These are phyloP conservation scores for Chrysochromulina parva DNA, from an alignment of 78 protist genomes.

Conservation along the genomic window DNA sequence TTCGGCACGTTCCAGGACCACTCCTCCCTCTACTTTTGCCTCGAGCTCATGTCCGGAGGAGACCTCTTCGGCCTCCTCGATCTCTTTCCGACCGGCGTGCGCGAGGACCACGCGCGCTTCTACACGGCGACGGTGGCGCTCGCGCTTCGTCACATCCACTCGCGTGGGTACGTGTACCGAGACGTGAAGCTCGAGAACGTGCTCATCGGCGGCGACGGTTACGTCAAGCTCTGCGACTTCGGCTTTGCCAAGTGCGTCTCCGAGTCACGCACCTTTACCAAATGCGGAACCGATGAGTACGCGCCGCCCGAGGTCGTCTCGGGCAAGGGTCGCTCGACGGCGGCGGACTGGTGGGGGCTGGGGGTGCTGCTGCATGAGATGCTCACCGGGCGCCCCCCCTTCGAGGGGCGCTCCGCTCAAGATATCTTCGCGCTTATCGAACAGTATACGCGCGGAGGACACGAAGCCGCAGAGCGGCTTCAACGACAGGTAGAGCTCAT, in stretches of 20 bases:
- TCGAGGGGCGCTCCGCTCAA: neutral
- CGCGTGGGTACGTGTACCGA: neutral
- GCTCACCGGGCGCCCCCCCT: slow-evolving; percentile 18
- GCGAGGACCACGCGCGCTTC: neutral
- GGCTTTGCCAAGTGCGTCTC: neutral
- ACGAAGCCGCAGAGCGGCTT: neutral
- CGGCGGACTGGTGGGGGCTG: slow-evolving; percentile 12
- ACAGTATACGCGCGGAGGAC: neutral
- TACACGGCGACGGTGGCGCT: neutral
- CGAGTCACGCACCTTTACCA: neutral
- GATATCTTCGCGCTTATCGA: neutral
- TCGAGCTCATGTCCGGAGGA: slow-evolving; percentile 63
- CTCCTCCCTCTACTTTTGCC: slow-evolving; percentile 48
- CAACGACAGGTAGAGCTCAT: too few relatives aligned
- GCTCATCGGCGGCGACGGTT: neutral
- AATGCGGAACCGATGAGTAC: neutral
- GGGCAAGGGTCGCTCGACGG: neutral
- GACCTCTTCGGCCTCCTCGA: slow-evolving; percentile 52
- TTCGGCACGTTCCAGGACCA: slow-evolving; percentile 58
- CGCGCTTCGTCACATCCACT: neutral
- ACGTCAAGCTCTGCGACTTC: neutral
- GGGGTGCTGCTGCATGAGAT: neutral
- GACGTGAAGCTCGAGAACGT: neutral
- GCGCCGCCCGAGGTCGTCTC: neutral
- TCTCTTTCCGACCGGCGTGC: neutral